Evolutionary conservation across 306 rosid genomes (phyloP).

Genomic region (Acacia acuminata): DNA sequence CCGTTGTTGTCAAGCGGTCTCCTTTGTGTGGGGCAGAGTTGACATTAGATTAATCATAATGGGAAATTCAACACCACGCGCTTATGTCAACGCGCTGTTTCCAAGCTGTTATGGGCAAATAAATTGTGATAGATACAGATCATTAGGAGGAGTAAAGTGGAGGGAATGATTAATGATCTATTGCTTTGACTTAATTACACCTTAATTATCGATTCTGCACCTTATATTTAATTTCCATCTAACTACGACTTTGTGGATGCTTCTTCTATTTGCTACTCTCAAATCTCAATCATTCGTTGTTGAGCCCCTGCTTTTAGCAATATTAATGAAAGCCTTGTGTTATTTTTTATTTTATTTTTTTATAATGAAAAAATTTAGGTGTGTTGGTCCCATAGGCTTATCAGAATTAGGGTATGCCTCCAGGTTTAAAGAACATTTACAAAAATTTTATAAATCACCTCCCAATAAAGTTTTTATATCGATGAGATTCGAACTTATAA

Average conservation of each 20-base stretch:
- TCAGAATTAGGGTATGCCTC: accelerated
- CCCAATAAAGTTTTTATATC: too few relatives aligned
- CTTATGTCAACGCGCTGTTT: neutral
- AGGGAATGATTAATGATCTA: conserved; percentile 12
- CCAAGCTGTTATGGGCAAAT: neutral
- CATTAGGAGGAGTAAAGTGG: neutral
- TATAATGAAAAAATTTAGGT: too few relatives aligned
- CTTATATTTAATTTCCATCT: neutral
- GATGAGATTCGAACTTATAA: too few relatives aligned
- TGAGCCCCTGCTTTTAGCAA: neutral
- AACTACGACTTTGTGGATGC: neutral
- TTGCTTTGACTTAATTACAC: conserved; percentile 29
- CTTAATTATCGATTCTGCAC: conserved; percentile 1
- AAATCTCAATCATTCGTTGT: neutral
- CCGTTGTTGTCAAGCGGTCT: conserved; percentile 41
- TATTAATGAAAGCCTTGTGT: neutral
- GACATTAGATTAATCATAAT: conserved; percentile 24
- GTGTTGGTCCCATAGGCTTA: too few relatives aligned
- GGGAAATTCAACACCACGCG: conserved; percentile 11
- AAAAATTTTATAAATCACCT: too few relatives aligned
- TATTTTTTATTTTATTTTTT: too few relatives aligned
- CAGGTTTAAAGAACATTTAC: too few relatives aligned
- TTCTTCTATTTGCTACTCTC: neutral
- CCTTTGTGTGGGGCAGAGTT: conserved; percentile 39
- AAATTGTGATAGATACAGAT: neutral